Percentiles rank a stretch among this genome's conserved stretches.
phyloP scores from a whole-genome alignment of 345 rosid genomes.

The Sonneratia alba region DNA sequence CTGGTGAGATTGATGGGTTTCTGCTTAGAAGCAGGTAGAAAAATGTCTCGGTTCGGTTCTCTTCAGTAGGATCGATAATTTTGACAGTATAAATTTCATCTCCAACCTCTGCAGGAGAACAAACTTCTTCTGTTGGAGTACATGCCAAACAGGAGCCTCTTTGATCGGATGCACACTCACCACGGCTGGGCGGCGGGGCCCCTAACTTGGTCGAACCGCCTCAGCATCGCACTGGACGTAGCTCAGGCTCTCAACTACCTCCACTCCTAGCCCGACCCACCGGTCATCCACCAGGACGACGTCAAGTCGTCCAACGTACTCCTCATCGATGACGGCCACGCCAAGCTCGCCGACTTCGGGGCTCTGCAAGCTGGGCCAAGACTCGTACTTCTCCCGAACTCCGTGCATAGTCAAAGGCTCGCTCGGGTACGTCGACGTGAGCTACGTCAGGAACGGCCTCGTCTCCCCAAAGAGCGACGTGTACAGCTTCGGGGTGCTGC shows the following conservation, averaged over 20 bases:
- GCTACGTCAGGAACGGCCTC: slow-evolving; percentile 26
- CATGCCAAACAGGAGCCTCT: slow-evolving; percentile 34
- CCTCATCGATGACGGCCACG: slow-evolving; percentile 21
- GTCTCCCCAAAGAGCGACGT: slow-evolving; percentile 29
- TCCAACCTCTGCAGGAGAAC: slow-evolving; percentile 23
- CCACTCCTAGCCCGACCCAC: slow-evolving; percentile 32
- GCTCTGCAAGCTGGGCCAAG: slow-evolving; percentile 31
- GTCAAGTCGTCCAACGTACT: slow-evolving; percentile 47
- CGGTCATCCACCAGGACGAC: slow-evolving; percentile 42
- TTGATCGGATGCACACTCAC: slow-evolving; percentile 33
- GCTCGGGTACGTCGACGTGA: slow-evolving; percentile 23
- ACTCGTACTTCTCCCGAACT: slow-evolving; percentile 4
- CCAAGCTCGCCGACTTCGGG: slow-evolving; percentile 44
- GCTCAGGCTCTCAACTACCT: slow-evolving; percentile 37
- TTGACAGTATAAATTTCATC: no score
- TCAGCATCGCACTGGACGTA: slow-evolving; percentile 35
- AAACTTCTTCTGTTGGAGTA: slow-evolving; percentile 36
- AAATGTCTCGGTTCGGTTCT: no score
- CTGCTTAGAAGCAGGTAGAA: slow-evolving; percentile 36
- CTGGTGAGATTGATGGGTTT: slow-evolving; percentile 40
- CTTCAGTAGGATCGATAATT: no score
- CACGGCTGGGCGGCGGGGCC: slow-evolving; percentile 21
- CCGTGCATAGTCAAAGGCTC: slow-evolving; percentile 32
- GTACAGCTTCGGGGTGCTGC: slow-evolving; percentile 30
- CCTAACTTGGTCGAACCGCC: slow-evolving; percentile 31